Evolutionary conservation across 2,329 filamentous ascomycete species (phyloP), one percentile per base, ranked within the genome.

Genomic region (Colletotrichum graminicola): DNA sequence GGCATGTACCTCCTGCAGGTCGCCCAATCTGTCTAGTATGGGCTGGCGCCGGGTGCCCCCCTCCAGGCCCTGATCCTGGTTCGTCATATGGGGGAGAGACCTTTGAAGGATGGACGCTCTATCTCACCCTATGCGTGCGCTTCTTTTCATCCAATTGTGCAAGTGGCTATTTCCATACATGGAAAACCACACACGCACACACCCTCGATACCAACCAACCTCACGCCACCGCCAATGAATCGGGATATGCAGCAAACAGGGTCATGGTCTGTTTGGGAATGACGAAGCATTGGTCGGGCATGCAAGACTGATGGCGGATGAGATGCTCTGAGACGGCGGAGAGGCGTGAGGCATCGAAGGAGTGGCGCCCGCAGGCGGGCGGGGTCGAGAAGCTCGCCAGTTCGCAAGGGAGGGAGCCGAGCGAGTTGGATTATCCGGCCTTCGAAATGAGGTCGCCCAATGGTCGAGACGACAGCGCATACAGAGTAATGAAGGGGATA

Each of bases 221-320:
- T 61, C 32, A 47, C 67, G 67, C 65, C 66, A 72, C 65, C 29
- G 26, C 51, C 51, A 56, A 55, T 64, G 65, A 69, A 68, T 49
- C 49, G 54, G 62, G 56, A 23, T 66, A 61, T 61, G 56, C 66
- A 62, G 64, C 65, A 64, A 72, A 62, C 69, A 72, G 66, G 69
- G 52, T 67, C 57, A 47, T 67, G 72, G 61, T 62, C 51, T 72
- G 72, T 66, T 57, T 73, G 61, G 62, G 72, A 69, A 68, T 69
- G 69, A 68, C 69, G 69, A 54, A 52, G 67, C 39, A 32, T 52
- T 21, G 41, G 23, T 14, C 26, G 45, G 65, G 65, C 60, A 68
- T 68, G 64, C 62, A 18, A 57, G 55, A 65, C 32, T 23, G 61
- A 61, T 45, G 66, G n/a, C 60, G 4, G 54, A 12, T 12, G 61